These are phyloP conservation scores for Gnomoniopsis smithogilvyi DNA, from an alignment of 2,329 filamentous ascomycete species.

Conservation along the genomic window DNA sequence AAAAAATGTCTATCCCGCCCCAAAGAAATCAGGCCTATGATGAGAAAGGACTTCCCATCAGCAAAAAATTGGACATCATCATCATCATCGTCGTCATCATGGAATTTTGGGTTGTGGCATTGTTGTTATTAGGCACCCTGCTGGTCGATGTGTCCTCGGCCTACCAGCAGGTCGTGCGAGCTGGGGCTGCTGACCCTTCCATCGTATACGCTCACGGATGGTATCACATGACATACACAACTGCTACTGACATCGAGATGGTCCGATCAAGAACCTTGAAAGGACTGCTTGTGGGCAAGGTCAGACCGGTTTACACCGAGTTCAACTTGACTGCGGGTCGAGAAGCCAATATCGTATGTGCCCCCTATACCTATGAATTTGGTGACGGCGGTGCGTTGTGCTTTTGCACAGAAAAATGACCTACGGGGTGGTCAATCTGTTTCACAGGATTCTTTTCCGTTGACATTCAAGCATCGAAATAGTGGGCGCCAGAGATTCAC, in stretches of 20 bases:
- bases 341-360: background rate
- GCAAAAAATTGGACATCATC: background rate
- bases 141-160: background rate
- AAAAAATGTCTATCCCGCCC: too few species aligned
- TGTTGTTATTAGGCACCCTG: background rate
- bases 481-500: constrained; percentile 21
- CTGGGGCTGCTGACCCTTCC: background rate
- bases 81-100: background rate
- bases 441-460: background rate
- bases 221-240: constrained; percentile 4
- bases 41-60: background rate
- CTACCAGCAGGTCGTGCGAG: background rate
- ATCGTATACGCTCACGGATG: background rate
- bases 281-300: background rate
- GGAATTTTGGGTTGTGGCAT: background rate
- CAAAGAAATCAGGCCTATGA: background rate
- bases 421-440: too few species aligned
- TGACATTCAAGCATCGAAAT: background rate
- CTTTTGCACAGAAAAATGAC: too few species aligned
- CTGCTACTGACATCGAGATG: background rate
- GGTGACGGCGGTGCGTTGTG: too few species aligned
- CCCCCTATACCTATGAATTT: too few species aligned
- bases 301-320: background rate
- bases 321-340: background rate
- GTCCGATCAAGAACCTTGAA: background rate